Conservation (phyloP, 192 early-diverging fungal genomes). For the Lobosporangium transversale region DNA sequence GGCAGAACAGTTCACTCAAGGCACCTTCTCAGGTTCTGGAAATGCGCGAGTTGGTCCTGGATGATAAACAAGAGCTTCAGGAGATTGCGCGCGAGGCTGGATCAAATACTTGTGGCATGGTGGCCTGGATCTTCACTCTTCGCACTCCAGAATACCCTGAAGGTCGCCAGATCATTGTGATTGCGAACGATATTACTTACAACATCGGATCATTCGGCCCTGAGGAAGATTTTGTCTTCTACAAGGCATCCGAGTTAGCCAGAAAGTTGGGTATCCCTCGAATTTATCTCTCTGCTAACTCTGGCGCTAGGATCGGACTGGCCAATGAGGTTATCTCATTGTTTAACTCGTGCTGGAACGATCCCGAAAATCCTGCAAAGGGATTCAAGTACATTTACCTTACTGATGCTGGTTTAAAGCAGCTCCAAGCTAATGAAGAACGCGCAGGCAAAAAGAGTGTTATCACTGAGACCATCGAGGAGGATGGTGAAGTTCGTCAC, state of each 20-base stretch:
- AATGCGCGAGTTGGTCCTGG: slow-evolving; percentile 87
- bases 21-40: slow-evolving; percentile 74
- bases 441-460: slow-evolving; percentile 70
- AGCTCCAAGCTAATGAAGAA: slow-evolving; percentile 66
- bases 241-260: slow-evolving; percentile 90
- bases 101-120: slow-evolving; percentile 95
- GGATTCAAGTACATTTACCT: slow-evolving; percentile 97
- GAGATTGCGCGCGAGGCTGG: slow-evolving; percentile 85
- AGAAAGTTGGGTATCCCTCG: slow-evolving; percentile 88
- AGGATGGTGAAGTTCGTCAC: slow-evolving; percentile 82
- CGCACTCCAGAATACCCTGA: slow-evolving; percentile 94
- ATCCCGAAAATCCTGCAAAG: slow-evolving; percentile 78
- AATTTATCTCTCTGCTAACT: slow-evolving; percentile 97
- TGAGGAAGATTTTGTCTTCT: slow-evolving; percentile 92
- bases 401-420: slow-evolving; percentile 74
- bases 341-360: slow-evolving; percentile 91
- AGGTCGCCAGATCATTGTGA: slow-evolving; percentile 87
- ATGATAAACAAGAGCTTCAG: slow-evolving; percentile 79
- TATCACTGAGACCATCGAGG: slow-evolving; percentile 73
- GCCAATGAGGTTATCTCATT: slow-evolving; percentile 90
- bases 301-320: slow-evolving; percentile 97
- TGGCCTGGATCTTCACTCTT: slow-evolving; percentile 90
- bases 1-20: slow-evolving; percentile 56
- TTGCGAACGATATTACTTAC: slow-evolving; percentile 99
- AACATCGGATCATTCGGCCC: slow-evolving; percentile 98